Percentiles rank a stretch among this genome's conserved stretches.
These are phyloP conservation scores for Pezicula neosporulosa DNA, from an alignment of 2,329 filamentous ascomycete genomes.

Conservation along the genomic window DNA sequence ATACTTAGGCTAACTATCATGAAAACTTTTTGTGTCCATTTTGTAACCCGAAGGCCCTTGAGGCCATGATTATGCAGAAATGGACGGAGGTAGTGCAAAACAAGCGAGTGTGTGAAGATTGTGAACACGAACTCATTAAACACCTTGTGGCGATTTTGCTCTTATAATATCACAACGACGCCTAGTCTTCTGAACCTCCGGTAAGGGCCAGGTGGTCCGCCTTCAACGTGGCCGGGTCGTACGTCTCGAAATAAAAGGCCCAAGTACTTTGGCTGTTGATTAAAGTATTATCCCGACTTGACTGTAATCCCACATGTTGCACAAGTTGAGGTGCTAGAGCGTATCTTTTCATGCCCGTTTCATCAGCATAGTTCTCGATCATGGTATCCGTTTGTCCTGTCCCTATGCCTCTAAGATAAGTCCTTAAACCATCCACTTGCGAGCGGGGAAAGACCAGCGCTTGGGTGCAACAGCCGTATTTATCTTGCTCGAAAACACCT, in stretches of 20 bases:
- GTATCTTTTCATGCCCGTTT: constrained; percentile 29
- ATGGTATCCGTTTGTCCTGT: constrained; percentile 29
- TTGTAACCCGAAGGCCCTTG: too few species aligned
- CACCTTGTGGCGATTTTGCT: too few species aligned
- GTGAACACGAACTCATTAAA: too few species aligned
- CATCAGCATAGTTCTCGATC: constrained; percentile 31
- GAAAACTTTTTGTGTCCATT: too few species aligned
- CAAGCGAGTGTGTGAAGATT: too few species aligned
- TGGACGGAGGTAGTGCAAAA: too few species aligned
- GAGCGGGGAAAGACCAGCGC: constrained; percentile 13
- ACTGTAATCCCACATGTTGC: constrained; percentile 32
- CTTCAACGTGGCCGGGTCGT: constrained; percentile 5
- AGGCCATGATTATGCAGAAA: too few species aligned
- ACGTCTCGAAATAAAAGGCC: constrained; percentile 15
- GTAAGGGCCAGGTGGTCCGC: constrained; percentile 4
- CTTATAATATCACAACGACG: neutral
- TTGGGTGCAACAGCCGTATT: constrained; percentile 15
- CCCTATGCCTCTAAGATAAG: constrained; percentile 9
- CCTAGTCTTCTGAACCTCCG: neutral
- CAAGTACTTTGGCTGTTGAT: constrained; percentile 13
- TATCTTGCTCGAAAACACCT: constrained; percentile 11
- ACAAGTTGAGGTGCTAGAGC: constrained; percentile 35
- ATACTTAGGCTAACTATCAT: too few species aligned
- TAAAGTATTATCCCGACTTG: constrained; percentile 10
- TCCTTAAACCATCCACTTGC: constrained; percentile 4